These are phyloP conservation scores for Pseudogymnoascus sp. DNA, from an alignment of 2,329 filamentous ascomycete genomes.

Conservation along the genomic window DNA sequence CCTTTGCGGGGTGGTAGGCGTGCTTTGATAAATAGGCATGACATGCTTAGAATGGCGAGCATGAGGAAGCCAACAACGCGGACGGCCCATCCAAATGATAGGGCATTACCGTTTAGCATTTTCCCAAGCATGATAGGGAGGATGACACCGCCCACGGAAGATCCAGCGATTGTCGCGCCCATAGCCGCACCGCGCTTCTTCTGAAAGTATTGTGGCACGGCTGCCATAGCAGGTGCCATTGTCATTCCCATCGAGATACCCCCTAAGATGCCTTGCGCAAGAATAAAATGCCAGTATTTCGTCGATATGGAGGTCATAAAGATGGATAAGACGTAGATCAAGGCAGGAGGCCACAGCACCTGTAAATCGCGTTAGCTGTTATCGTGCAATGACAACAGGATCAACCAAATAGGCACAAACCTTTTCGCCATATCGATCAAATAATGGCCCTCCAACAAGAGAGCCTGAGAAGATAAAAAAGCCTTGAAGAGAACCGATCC, in stretches of 20 bases:
- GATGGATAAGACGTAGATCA: constrained; percentile 52
- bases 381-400: constrained; percentile 11
- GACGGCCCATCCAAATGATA: constrained; percentile 13
- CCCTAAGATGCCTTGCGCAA: constrained; percentile 40
- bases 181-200: constrained; percentile 40
- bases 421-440: constrained; percentile 55
- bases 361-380: constrained; percentile 19
- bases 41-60: constrained; percentile 41
- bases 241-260: constrained; percentile 39
- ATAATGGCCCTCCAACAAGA: constrained; percentile 50
- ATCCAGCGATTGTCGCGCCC: constrained; percentile 42
- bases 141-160: constrained; percentile 47
- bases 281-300: constrained; percentile 46
- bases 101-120: constrained; percentile 35
- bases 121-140: constrained; percentile 54
- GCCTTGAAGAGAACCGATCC: constrained; percentile 51
- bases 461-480: constrained; percentile 45
- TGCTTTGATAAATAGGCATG: constrained; percentile 42
- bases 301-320: constrained; percentile 56
- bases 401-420: constrained; percentile 10
- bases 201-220: constrained; percentile 42
- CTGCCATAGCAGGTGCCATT: constrained; percentile 37
- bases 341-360: constrained; percentile 42
- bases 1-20: constrained; percentile 35
- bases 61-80: constrained; percentile 27